Conservation (phyloP, 495 filamentous ascomycete species). For the Hypoxylon crocopeplum region DNA sequence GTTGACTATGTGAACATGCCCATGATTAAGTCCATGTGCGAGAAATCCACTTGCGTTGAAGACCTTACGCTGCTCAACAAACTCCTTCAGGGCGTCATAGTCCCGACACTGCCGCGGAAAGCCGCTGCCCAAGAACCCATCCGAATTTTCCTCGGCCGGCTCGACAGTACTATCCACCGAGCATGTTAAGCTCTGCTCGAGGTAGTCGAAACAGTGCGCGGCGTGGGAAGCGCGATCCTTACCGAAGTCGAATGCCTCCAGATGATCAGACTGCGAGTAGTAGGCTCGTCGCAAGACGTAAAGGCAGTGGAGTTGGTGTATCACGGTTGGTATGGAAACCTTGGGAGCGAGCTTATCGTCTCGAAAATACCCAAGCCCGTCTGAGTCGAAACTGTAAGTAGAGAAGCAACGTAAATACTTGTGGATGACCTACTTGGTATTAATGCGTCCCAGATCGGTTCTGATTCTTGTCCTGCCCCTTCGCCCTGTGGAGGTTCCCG, state of each 20-base stretch:
- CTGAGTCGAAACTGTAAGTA: too few species aligned
- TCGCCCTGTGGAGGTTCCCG: neutral
- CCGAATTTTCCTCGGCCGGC: neutral
- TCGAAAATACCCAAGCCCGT: neutral
- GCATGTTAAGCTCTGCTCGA: neutral
- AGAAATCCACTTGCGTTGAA: neutral
- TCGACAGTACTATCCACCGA: neutral
- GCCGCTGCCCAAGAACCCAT: neutral
- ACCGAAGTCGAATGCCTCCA: neutral
- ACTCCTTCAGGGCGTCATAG: neutral
- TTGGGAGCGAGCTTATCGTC: neutral
- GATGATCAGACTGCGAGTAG: neutral
- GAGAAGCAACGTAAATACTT: too few species aligned
- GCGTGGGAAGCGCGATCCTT: neutral
- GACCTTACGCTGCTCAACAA: neutral
- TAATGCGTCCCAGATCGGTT: neutral
- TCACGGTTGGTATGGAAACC: neutral
- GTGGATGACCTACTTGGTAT: neutral
- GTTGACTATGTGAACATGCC: too few species aligned
- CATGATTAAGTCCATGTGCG: neutral
- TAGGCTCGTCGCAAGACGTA: neutral
- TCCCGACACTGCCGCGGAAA: neutral
- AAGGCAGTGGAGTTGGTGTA: neutral
- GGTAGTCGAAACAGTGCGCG: neutral
- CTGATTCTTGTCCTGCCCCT: neutral